Evolutionary conservation across 208 protist genomes (phyloP), one percentile per base, ranked within the genome.

Genomic region (Leishmania gerbilli): DNA sequence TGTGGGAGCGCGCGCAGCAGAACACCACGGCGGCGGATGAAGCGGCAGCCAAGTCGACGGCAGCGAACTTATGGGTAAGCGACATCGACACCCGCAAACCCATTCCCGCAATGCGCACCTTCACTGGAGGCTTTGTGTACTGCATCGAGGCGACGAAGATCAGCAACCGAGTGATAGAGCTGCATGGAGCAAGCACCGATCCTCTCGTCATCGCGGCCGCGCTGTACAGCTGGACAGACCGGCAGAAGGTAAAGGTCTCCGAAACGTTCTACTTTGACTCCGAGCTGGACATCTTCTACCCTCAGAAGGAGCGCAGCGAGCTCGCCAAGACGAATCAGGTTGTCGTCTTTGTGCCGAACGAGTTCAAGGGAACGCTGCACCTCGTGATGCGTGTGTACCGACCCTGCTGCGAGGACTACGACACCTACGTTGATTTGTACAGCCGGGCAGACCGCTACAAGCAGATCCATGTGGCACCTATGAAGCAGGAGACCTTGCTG

Each of bases 261-360:
- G 95, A 98, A 72, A 95, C 93, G 45, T 98, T 98, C 76, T 98
- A 94, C 87, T 98, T 98, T 82, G 91, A 93, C 79, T 88, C 88
- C 51, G 88, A 74, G 42, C 83, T 95, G 40, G 92, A 96, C 40
- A 89, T 95, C 76, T 97, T 96, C 81, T 96, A 92, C 85, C 93
- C 93, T 31, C 92, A 96, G 21, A 95, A 95, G 84, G 78, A 93
- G 80, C 89, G 89, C 45, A 86, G 80, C 19, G 84, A 93, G 31
- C 76, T 93, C 58, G 86, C 84, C 2, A 86, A 88, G 75, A 80
- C 88, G n/a, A 95, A 94, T 74, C 83, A 88, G 71, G 89, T 91
- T 31, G 89, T 96, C 15, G 80, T 87, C 17, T 98, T 96, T 67
- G 89, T 98, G 40, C 95, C 95, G 4, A 89, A 89, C 55, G 95